These are phyloP conservation scores for Daldinia decipiens DNA, from an alignment of 495 filamentous ascomycete species.

Conservation along the genomic window DNA sequence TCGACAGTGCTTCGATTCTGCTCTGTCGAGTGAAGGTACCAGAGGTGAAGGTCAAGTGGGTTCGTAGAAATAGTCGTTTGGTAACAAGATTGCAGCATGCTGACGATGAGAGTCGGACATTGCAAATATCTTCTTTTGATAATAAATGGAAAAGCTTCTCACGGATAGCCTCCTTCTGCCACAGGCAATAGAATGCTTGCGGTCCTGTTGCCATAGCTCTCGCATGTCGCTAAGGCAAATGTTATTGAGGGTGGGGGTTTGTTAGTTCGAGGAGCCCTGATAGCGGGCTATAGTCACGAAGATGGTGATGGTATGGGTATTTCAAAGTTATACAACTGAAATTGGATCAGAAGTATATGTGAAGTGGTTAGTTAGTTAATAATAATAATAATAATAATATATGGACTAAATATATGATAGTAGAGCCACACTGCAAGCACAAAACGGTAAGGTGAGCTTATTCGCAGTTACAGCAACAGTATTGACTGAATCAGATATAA, in stretches of 20 bases:
- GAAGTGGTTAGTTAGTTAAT: background rate
- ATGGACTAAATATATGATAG: conserved; percentile 6
- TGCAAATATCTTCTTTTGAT: conserved; percentile 61
- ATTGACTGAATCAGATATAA: conserved; percentile 21
- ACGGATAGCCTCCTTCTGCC: conserved; percentile 61
- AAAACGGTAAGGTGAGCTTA: conserved; percentile 47
- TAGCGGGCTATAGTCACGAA: conserved; percentile 29
- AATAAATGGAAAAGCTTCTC: conserved; percentile 62
- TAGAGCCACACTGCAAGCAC: conserved; percentile 23
- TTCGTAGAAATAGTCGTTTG: conserved; percentile 63
- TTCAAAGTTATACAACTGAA: conserved; percentile 28
- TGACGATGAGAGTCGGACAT: conserved; percentile 59
- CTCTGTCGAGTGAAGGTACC: conserved; percentile 75
- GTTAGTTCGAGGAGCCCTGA: conserved; percentile 18
- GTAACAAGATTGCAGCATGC: conserved; percentile 64
- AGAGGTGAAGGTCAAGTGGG: conserved; percentile 71
- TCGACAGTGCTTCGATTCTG: conserved; percentile 72
- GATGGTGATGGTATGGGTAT: conserved; percentile 13
- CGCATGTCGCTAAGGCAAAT: conserved; percentile 54
- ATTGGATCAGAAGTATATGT: conserved; percentile 29
- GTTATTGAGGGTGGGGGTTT: conserved; percentile 20
- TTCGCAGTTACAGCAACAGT: conserved; percentile 42
- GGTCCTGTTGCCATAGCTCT: conserved; percentile 59
- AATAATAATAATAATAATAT: background rate
- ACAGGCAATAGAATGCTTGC: conserved; percentile 63